Evolutionary conservation across 768 basidiomycete genomes (phyloP), one percentile per base, ranked within the genome.

Genomic region (Mycena haematopus): DNA sequence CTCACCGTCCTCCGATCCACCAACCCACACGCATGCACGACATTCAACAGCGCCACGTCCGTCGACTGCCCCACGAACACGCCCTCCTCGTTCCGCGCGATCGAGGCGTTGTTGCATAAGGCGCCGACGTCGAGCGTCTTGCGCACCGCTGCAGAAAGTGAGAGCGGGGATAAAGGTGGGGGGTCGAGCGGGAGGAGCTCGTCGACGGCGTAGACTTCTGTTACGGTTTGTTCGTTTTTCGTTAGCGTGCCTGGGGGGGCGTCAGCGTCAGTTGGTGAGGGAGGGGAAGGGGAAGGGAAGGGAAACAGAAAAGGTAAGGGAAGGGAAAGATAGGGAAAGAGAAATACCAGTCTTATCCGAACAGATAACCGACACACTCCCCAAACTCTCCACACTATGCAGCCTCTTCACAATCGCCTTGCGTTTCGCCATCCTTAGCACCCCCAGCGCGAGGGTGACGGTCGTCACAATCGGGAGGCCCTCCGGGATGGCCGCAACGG

Each of bases 401-500:
- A 98, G 77, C 71, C 96, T 98, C 78, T 99, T 99, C 44, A 99
- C 96, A 62, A 99, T 98, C 0, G 96, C 96, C 63, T 95, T 96
- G 24, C 94, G 86, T 68, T 92, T 93, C 0, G 94, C 87, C 96
- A 98, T 98, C 11, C 96, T 78, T 67, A 97, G 75, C 3, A 99
- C 96, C 45, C 96, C 96, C 27, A 99, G 82, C 2, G 96, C 96
- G 40, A 99, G 86, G 5, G 96, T 99, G 24, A 99, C 96, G 0
- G 96, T 99, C 0, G 96, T 98, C 25, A 99, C 96, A 60, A 99
- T 97, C 0, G 96, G 96, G 17, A 99, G 77, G 15, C 96, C 96
- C 78, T 99, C 96, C 0, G 96, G 96, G 65, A 99, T 99, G 46
- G 96, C 96, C 58, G 96, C 96, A n/a, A 99, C 96, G 31, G 96